A percentile compares a stretch with the other conserved stretches of the same genome.
Evolutionary conservation across 371 early-diverging fungal genomes (phyloP).

Genomic region (Funneliformis caledonium): DNA sequence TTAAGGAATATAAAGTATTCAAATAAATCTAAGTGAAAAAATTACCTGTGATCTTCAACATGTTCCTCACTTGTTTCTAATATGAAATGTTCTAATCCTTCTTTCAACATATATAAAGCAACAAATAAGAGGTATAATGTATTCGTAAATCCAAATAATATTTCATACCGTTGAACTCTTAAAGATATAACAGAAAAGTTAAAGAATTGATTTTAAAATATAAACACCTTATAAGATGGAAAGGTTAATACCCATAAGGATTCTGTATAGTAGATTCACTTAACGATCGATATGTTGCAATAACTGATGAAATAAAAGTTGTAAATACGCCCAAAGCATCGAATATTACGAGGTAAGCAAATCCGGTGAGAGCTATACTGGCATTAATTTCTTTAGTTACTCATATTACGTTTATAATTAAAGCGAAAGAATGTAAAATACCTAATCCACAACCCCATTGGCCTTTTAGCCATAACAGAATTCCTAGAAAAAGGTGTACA

Average conservation of each 20-base stretch:
- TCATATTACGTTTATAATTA: background rate
- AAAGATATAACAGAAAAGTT: background rate
- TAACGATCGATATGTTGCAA: constrained; percentile 54
- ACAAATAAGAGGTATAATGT: constrained; percentile 65
- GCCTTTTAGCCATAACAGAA: constrained; percentile 60
- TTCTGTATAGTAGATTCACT: constrained; percentile 57
- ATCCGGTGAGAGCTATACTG: constrained; percentile 57
- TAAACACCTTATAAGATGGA: background rate
- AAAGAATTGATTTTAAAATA: background rate
- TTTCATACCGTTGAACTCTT: constrained; percentile 63
- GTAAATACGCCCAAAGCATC: constrained; percentile 69
- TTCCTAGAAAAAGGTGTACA: constrained; percentile 53
- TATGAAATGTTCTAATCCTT: constrained; percentile 65
- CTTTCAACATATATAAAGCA: constrained; percentile 72
- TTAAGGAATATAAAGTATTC: background rate
- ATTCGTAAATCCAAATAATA: constrained; percentile 63
- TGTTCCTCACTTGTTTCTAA: constrained; percentile 56
- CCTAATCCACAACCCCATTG: constrained; percentile 57
- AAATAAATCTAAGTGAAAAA: background rate
- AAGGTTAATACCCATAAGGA: constrained; percentile 60
- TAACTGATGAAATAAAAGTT: constrained; percentile 58
- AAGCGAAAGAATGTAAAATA: constrained; percentile 41
- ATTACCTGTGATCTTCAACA: constrained; percentile 50
- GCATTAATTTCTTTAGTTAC: background rate
- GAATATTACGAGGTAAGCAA: constrained; percentile 62